Evolutionary conservation across 495 filamentous ascomycete species (phyloP), one percentile per base, ranked within the genome.

Genomic region (Trypethelium eluteriae): DNA sequence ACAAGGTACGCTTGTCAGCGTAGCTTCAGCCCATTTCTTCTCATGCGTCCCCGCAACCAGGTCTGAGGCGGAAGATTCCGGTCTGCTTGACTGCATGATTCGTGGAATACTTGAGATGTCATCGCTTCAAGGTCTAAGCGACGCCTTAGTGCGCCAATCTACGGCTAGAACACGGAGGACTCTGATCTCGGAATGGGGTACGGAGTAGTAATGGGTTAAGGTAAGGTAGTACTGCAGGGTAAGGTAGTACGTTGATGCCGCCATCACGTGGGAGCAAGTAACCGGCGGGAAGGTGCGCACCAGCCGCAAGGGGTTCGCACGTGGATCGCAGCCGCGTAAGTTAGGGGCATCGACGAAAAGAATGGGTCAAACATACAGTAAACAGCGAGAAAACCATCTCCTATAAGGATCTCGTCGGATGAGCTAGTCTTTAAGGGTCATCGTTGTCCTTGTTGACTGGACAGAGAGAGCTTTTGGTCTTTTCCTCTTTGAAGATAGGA

Each of bases 1-100:
- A 44, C 7, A 44, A 44, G 41, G 41, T 14, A 44, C 41, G 14
- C 41, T 53, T 59, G 25, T 59, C 53, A 59, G 53, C 53, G 53
- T 18, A 59, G 53, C 32, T 59, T 5, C 53, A 36, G 53, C 53
- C 53, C 32, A 36, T 34, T 3, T 59, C 53, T 34, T 5, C 25
- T 32, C 32, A 32, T 59, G 25, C 3, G 53, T 10, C 53, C 53
- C 53, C 53, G 32, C 53, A 59, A 53, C 53, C 25, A 59, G 53
- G 53, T 53, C n/a, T 53, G 12, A 1, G 32, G 32, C 14, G 32
- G 10, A 14, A 32, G 34, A 11, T 35, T 59, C 12, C 49, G 7
- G 14, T 53, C 49, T 53, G 16, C 49, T 18, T 18, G 25, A 9
- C 53, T 36, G 25, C 53, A 36, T 59, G 2, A 34, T 59, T 59